A percentile compares a stretch with the other conserved stretches of the same genome.
phyloP scores from a whole-genome alignment of 2,329 filamentous ascomycete genomes.

The Trichoderma pleuroti region DNA sequence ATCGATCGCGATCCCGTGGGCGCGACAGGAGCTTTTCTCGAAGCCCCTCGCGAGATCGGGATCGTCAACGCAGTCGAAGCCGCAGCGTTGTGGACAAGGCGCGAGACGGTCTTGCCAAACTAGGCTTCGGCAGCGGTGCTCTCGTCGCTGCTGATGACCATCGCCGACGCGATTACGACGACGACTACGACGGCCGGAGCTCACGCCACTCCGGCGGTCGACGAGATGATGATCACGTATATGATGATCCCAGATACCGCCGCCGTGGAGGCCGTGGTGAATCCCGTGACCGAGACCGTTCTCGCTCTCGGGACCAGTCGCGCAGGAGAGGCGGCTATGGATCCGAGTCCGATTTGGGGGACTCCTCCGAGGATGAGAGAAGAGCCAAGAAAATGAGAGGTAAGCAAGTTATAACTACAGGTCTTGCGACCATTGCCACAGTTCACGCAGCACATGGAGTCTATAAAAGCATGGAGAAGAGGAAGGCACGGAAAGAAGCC shows the following conservation, averaged over 20 bases:
- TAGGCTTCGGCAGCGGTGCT: conserved; percentile 54
- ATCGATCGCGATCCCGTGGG: conserved; percentile 49
- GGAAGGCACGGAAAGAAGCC: conserved; percentile 50
- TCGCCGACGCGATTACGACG: conserved; percentile 40
- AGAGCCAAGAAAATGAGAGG: conserved; percentile 56
- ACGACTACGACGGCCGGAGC: conserved; percentile 42
- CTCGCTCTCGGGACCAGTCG: conserved; percentile 19
- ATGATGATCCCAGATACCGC: conserved; percentile 45
- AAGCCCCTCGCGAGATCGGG: conserved; percentile 44
- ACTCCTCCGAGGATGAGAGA: conserved; percentile 56
- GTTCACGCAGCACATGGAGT: conserved; percentile 59
- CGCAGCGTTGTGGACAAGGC: conserved; percentile 63
- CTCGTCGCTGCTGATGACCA: conserved; percentile 37
- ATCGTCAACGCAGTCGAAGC: conserved; percentile 54
- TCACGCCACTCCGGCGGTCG: conserved; percentile 42
- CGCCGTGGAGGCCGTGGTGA: conserved; percentile 39
- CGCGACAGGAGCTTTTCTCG: conserved; percentile 42
- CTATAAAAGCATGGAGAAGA: conserved; percentile 57
- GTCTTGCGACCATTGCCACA: conserved; percentile 55
- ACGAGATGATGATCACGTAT: conserved; percentile 36
- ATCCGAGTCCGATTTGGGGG: conserved; percentile 54
- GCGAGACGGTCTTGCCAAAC: conserved; percentile 58
- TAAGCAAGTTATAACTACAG: conserved; percentile 58
- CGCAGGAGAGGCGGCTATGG: conserved; percentile 41
- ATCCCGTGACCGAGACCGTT: conserved; percentile 33